phyloP scores from a whole-genome alignment of 75 land plant species.

The Pseudotsuga menziesii region DNA sequence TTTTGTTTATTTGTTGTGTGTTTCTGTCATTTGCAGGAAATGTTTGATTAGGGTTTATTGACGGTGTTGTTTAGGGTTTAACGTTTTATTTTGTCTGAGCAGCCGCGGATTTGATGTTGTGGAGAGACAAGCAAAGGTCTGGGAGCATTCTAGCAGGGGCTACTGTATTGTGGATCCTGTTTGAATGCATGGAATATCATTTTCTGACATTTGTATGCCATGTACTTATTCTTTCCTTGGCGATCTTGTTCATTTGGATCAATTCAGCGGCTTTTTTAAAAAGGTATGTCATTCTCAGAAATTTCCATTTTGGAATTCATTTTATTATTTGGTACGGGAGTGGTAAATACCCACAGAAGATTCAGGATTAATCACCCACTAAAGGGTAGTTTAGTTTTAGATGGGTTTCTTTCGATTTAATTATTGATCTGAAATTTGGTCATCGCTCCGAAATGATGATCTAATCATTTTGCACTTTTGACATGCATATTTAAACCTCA shows the following conservation, averaged over 20 bases:
- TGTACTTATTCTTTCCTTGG: constrained; percentile 42
- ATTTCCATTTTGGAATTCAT: too few species aligned
- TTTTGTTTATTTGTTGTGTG: neutral
- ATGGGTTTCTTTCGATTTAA: too few species aligned
- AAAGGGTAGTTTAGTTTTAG: too few species aligned
- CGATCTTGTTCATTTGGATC: constrained; percentile 63
- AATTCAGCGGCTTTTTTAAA: constrained; percentile 52
- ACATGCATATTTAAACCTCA: too few species aligned
- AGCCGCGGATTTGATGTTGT: constrained; percentile 76
- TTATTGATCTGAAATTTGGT: too few species aligned
- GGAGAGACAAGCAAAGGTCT: constrained; percentile 69
- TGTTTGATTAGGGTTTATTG: neutral
- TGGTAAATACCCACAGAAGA: too few species aligned
- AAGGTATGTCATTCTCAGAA: constrained; percentile 28
- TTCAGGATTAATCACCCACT: too few species aligned
- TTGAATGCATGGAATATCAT: constrained; percentile 63
- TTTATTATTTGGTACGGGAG: too few species aligned
- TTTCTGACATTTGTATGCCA: constrained; percentile 58
- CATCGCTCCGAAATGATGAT: too few species aligned
- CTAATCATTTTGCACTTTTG: too few species aligned
- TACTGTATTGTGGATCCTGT: constrained; percentile 47
- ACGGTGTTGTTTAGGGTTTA: neutral
- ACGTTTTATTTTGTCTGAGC: constrained; percentile 1
- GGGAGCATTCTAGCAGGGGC: constrained; percentile 42
- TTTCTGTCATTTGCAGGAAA: neutral